Conservation (phyloP, 169 alveolate genomes). For the Neospora caninum region DNA sequence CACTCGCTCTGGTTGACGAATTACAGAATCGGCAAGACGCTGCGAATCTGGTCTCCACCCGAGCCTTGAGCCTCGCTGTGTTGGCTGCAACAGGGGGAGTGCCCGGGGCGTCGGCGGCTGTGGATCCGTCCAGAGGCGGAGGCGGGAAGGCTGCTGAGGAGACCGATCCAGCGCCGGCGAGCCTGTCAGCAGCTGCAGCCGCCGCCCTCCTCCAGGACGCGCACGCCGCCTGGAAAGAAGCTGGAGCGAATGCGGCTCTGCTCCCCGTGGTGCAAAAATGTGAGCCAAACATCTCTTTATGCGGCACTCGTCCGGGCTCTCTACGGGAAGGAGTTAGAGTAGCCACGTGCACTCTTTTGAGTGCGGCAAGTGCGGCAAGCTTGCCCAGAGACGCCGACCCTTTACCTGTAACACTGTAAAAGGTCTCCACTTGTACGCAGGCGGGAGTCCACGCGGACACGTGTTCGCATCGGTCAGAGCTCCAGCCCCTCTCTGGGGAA, state of each 20-base stretch:
- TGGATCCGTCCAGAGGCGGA: background rate
- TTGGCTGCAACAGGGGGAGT: background rate
- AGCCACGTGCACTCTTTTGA: too few relatives aligned
- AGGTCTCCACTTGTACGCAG: too few relatives aligned
- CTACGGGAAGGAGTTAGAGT: too few relatives aligned
- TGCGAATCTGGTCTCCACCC: background rate
- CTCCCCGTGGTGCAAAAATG: conserved; percentile 11
- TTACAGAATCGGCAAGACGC: background rate
- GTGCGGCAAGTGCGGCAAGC: too few relatives aligned
- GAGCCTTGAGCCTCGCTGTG: background rate
- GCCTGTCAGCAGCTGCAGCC: conserved; percentile 8
- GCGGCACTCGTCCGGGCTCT: too few relatives aligned
- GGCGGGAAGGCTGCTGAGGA: background rate
- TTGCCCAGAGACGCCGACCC: too few relatives aligned
- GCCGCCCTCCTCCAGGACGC: conserved; percentile 32
- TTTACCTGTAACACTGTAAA: too few relatives aligned
- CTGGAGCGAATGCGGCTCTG: background rate
- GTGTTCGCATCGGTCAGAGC: too few relatives aligned
- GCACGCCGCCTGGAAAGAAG: conserved; percentile 25
- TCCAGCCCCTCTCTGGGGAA: too few relatives aligned
- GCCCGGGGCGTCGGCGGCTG: background rate
- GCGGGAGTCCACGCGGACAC: too few relatives aligned
- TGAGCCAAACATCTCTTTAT: background rate
- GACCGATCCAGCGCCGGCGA: background rate
- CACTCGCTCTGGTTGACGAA: background rate